These are phyloP conservation scores for Yarrowia sp. DNA, from an alignment of 805 yeast species.

Conservation along the genomic window DNA sequence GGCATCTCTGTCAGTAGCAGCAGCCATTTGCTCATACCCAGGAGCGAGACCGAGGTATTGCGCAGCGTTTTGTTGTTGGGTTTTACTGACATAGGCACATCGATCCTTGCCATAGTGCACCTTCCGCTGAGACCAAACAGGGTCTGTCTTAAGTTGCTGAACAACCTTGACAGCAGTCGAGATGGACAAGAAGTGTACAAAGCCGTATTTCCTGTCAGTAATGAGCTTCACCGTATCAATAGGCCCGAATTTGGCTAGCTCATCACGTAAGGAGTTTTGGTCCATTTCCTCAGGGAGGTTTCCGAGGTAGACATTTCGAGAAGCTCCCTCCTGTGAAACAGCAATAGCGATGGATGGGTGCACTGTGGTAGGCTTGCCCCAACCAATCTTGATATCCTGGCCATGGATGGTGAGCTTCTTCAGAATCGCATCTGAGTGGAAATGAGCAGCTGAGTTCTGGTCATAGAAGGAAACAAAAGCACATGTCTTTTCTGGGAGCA, in stretches of 20 bases:
- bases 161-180: slow-evolving; percentile 84
- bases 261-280: slow-evolving; percentile 63
- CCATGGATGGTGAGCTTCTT: slow-evolving; percentile 77
- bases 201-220: slow-evolving; percentile 69
- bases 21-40: slow-evolving; percentile 75
- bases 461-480: slow-evolving; percentile 89
- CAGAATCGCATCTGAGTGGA: slow-evolving; percentile 89
- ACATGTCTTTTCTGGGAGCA: slow-evolving; percentile 81
- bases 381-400: slow-evolving; percentile 80
- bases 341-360: slow-evolving; percentile 71
- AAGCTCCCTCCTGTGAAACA: slow-evolving; percentile 81
- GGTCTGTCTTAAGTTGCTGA: slow-evolving; percentile 53
- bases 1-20: slow-evolving; percentile 58
- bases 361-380: slow-evolving; percentile 82
- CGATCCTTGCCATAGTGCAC: slow-evolving; percentile 92
- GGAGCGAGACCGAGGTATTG: slow-evolving; percentile 90
- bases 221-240: slow-evolving; percentile 82
- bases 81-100: slow-evolving; percentile 83
- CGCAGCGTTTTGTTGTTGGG: slow-evolving; percentile 96
- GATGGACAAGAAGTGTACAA: slow-evolving; percentile 84
- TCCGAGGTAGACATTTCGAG: slow-evolving; percentile 90
- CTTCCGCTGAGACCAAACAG: slow-evolving; percentile 70
- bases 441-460: slow-evolving; percentile 80
- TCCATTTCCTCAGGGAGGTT: slow-evolving; percentile 63
- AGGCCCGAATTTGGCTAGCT: slow-evolving; percentile 68